Percentiles rank a stretch among this genome's conserved stretches.
Conservation (phyloP, 768 basidiomycete genomes). For the Boletellus ananas region DNA sequence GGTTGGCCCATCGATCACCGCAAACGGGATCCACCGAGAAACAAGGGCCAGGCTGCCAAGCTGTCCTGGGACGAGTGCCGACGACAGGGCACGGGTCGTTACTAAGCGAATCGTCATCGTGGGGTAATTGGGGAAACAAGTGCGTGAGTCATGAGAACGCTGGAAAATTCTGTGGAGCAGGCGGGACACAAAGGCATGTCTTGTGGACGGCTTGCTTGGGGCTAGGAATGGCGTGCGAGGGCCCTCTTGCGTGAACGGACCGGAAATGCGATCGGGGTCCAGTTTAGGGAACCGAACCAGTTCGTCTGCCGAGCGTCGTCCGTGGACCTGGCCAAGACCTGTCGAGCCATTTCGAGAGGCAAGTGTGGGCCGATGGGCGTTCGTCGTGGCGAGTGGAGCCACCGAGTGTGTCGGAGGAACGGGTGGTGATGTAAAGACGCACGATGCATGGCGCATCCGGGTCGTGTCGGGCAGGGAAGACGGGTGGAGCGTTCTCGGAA, state of each 20-base stretch:
- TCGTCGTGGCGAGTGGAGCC: slow-evolving; percentile 10
- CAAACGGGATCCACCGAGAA: background rate
- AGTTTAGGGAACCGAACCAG: slow-evolving; percentile 15
- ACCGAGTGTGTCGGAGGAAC: slow-evolving; percentile 8
- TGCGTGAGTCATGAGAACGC: slow-evolving; percentile 2
- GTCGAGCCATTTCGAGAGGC: slow-evolving; percentile 8
- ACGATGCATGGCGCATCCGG: slow-evolving; percentile 13
- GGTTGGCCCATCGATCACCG: slow-evolving; percentile 2
- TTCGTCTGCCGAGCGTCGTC: background rate
- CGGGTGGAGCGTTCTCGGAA: slow-evolving; percentile 12
- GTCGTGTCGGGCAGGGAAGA: slow-evolving; percentile 13
- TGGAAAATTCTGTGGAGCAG: slow-evolving; percentile 18
- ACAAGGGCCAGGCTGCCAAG: slow-evolving; percentile 4
- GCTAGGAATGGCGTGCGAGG: slow-evolving; percentile 12
- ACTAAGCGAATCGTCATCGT: slow-evolving; percentile 16
- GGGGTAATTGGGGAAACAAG: slow-evolving; percentile 16
- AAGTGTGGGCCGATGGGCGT: slow-evolving; percentile 8
- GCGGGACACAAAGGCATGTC: slow-evolving; percentile 5
- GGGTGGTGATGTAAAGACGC: slow-evolving; percentile 26
- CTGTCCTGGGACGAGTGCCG: background rate
- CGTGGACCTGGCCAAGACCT: slow-evolving; percentile 20
- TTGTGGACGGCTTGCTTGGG: slow-evolving; percentile 7
- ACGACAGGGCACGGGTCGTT: background rate
- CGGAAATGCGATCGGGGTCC: slow-evolving; percentile 7
- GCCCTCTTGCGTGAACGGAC: slow-evolving; percentile 10